A percentile compares a stretch with the other conserved stretches of the same genome.
Evolutionary conservation across 257 asterid genomes (phyloP).

Genomic region (Forsythia viridissima): DNA sequence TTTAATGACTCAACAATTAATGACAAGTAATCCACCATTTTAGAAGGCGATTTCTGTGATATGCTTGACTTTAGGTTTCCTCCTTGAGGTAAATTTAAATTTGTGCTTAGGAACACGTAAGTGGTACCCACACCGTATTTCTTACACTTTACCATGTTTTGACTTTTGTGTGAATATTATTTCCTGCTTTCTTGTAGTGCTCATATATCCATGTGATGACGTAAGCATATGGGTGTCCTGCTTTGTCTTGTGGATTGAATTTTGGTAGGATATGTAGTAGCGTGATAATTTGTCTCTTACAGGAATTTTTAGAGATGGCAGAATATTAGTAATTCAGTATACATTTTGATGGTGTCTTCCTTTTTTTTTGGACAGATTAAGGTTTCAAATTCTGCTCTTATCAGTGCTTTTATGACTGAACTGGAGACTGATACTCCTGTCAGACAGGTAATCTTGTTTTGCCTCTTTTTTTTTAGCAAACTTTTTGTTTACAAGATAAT

Average conservation of each 20-base stretch:
- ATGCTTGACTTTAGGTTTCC: background rate
- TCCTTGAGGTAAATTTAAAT: background rate
- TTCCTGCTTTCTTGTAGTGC: background rate
- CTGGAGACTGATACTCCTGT: constrained; percentile 88
- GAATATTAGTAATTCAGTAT: constrained; percentile 8
- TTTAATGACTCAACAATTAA: background rate
- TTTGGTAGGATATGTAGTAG: background rate
- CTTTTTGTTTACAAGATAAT: background rate
- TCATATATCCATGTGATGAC: background rate
- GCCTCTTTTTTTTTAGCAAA: background rate
- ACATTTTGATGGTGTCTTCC: background rate
- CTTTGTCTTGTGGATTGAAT: background rate
- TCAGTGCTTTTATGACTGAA: constrained; percentile 96
- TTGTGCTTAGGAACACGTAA: background rate
- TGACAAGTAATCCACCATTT: background rate
- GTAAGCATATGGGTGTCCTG: background rate
- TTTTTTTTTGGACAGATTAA: constrained; percentile 59
- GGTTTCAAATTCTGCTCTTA: constrained; percentile 96
- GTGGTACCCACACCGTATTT: background rate
- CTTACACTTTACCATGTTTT: background rate
- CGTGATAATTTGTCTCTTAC: background rate
- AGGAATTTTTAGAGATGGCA: background rate
- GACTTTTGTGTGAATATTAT: background rate
- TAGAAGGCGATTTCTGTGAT: background rate
- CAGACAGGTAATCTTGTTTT: constrained; percentile 53